A percentile compares a stretch with the other conserved stretches of the same genome.
Conservation (phyloP, 495 filamentous ascomycete species). For the Chaetomidium leptoderma region DNA sequence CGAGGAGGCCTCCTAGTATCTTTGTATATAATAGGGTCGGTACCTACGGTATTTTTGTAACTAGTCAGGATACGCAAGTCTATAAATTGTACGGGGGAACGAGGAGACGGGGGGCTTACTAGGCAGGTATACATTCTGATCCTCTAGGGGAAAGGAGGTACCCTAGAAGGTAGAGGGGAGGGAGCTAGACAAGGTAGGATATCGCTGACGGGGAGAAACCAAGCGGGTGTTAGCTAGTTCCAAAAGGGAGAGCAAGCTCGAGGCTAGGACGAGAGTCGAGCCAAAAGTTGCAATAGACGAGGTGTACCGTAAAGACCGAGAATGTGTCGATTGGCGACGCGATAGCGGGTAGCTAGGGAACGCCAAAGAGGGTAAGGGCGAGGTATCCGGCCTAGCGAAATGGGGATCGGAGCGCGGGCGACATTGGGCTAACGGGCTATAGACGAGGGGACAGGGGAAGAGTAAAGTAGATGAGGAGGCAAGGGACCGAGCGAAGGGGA, state of each 20-base stretch:
- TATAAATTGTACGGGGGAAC: constrained; percentile 4
- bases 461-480: no score
- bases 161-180: no score
- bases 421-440: no score
- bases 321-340: no score
- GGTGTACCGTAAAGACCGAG: constrained; percentile 8
- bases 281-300: constrained; percentile 9
- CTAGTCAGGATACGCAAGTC: constrained; percentile 13
- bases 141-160: constrained; percentile 3
- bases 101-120: constrained; percentile 3
- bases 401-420: no score
- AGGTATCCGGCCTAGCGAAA: no score
- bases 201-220: constrained; percentile 1
- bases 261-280: constrained; percentile 4
- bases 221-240: not conserved
- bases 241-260: constrained; percentile 1
- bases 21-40: constrained; percentile 11
- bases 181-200: constrained; percentile 8
- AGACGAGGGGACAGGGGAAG: no score
- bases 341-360: no score
- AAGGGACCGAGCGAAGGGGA: no score
- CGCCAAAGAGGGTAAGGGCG: no score
- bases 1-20: constrained; percentile 13
- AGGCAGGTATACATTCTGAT: constrained; percentile 4
- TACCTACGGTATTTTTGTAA: constrained; percentile 18